A percentile compares a stretch with the other conserved stretches of the same genome.
phyloP scores from a whole-genome alignment of 2,329 filamentous ascomycete species.

The Penicillium expansum region DNA sequence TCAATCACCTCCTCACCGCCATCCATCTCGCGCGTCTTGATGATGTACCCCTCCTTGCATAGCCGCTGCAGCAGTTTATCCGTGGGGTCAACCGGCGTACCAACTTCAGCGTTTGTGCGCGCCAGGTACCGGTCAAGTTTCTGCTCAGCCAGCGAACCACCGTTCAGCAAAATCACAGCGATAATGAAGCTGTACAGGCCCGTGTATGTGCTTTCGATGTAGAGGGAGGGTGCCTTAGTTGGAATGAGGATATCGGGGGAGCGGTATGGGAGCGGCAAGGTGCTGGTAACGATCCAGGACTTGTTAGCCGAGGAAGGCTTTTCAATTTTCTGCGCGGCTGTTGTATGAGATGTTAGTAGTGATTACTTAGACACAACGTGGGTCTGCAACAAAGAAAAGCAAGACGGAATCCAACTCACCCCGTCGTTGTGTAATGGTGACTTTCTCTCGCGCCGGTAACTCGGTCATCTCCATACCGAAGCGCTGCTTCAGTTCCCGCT shows the following conservation, averaged over 20 bases:
- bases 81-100: conserved; percentile 72
- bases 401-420: conserved; percentile 47
- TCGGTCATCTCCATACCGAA: conserved; percentile 96
- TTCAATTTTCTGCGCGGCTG: conserved; percentile 51
- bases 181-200: conserved; percentile 80
- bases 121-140: conserved; percentile 74
- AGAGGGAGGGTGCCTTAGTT: conserved; percentile 61
- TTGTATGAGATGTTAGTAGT: not conserved
- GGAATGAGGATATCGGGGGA: conserved; percentile 66
- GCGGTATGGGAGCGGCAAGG: conserved; percentile 67
- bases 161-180: conserved; percentile 68
- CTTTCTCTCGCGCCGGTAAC: conserved; percentile 75
- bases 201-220: conserved; percentile 74
- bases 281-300: conserved; percentile 73
- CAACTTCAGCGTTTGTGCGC: conserved; percentile 71
- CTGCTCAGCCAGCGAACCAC: conserved; percentile 71
- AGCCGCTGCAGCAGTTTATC: conserved; percentile 72
- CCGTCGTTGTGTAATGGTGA: conserved; percentile 75
- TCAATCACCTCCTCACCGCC: conserved; percentile 74
- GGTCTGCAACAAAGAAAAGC: not conserved
- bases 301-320: conserved; percentile 54
- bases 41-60: conserved; percentile 77
- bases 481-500: conserved; percentile 64
- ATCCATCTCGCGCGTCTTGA: conserved; percentile 65
- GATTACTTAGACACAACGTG: not conserved